Conservation (phyloP, 331 rosid species). For the Cydonia oblonga region DNA sequence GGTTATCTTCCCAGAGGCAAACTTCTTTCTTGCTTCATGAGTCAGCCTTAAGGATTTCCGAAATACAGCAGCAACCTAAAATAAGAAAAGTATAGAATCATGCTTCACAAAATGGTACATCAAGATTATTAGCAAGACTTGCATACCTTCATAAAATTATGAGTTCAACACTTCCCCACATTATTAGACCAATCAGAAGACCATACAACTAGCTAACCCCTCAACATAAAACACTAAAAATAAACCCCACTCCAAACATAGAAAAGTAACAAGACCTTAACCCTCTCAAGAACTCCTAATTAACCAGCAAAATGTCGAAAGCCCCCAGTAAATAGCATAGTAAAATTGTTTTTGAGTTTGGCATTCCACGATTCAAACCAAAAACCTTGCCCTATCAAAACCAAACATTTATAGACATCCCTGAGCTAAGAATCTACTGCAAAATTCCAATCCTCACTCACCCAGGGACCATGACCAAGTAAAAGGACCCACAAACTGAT, state of each 20-base stretch:
- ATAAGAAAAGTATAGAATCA: neutral
- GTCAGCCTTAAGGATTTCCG: constrained; percentile 93
- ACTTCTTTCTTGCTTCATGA: constrained; percentile 89
- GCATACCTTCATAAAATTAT: neutral
- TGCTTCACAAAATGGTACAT: neutral
- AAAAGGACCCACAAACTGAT: neutral
- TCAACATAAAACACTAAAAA: neutral
- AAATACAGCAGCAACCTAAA: constrained; percentile 87
- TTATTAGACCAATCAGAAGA: neutral
- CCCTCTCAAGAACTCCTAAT: neutral
- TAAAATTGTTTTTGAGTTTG: neutral
- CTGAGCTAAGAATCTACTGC: neutral
- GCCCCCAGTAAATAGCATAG: neutral
- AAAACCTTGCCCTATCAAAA: neutral
- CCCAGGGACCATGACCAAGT: neutral
- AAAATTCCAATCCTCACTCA: neutral
- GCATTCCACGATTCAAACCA: neutral
- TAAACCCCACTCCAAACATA: neutral
- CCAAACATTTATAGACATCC: neutral
- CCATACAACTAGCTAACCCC: neutral
- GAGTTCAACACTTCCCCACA: neutral
- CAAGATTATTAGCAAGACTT: neutral
- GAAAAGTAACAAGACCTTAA: neutral
- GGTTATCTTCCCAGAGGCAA: constrained; percentile 89
- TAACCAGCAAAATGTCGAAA: neutral